A percentile compares a stretch with the other conserved stretches of the same genome.
These are phyloP conservation scores for Epicoccum nigrum DNA, from an alignment of 2,329 filamentous ascomycete species.

Conservation along the genomic window DNA sequence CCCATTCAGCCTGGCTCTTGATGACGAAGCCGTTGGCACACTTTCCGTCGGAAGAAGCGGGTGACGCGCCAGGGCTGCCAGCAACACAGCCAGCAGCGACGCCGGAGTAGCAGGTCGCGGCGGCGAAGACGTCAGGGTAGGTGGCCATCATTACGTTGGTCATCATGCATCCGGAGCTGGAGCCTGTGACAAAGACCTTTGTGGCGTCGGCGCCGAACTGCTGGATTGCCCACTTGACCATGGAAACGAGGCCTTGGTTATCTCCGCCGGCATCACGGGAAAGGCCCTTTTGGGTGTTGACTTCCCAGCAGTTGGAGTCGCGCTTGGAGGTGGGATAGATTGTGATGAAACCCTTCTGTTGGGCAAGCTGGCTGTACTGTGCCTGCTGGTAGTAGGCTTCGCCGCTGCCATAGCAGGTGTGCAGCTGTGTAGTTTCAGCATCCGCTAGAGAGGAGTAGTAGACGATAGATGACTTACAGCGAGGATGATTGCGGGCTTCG, in stretches of 20 bases:
- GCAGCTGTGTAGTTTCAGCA: slow-evolving; percentile 24
- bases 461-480: slow-evolving; percentile 60
- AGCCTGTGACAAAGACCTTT: slow-evolving; percentile 51
- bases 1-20: slow-evolving; percentile 39
- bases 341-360: slow-evolving; percentile 63
- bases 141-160: slow-evolving; percentile 38
- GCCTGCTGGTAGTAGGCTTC: slow-evolving; percentile 31
- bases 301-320: slow-evolving; percentile 63
- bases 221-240: slow-evolving; percentile 61
- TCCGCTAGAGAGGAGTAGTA: background rate
- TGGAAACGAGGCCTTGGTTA: slow-evolving; percentile 61
- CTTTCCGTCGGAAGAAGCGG: slow-evolving; percentile 21
- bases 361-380: slow-evolving; percentile 51
- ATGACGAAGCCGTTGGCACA: slow-evolving; percentile 30
- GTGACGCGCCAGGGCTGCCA: slow-evolving; percentile 51
- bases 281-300: slow-evolving; percentile 59
- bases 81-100: slow-evolving; percentile 38
- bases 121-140: slow-evolving; percentile 38
- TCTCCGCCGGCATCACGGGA: slow-evolving; percentile 64
- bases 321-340: slow-evolving; percentile 63
- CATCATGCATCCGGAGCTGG: slow-evolving; percentile 42
- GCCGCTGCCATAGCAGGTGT: slow-evolving; percentile 47
- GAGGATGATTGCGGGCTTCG: slow-evolving; percentile 60
- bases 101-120: slow-evolving; percentile 36
- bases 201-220: slow-evolving; percentile 59